Percentiles rank a stretch among this genome's conserved stretches.
Evolutionary conservation across 768 basidiomycete genomes (phyloP).

Genomic region (Leucogyrophana mollusca): DNA sequence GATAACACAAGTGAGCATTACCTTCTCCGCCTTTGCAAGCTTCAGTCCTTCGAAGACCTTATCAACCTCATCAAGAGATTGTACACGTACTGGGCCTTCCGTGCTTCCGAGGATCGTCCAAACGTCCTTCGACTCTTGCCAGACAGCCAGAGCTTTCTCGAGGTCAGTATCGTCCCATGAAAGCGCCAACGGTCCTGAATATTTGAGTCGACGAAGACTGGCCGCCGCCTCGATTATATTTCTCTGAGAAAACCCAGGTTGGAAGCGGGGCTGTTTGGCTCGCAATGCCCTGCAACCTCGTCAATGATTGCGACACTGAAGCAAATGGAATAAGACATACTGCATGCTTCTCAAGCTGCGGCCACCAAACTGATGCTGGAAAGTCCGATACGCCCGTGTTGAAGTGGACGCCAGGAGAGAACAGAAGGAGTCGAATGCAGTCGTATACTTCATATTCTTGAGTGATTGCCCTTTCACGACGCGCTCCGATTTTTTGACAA

Average conservation of each 20-base stretch:
- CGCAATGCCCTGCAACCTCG: conserved; percentile 4
- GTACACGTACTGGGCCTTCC: conserved; percentile 9
- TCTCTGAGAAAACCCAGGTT: conserved; percentile 8
- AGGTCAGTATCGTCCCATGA: conserved; percentile 19
- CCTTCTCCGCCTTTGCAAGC: conserved; percentile 15
- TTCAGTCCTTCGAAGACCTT: conserved; percentile 7
- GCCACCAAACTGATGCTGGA: conserved; percentile 14
- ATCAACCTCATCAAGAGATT: conserved; percentile 10
- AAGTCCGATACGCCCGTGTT: conserved; percentile 11
- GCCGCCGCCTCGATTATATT: conserved; percentile 7
- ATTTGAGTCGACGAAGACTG: conserved; percentile 6
- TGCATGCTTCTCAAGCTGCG: conserved; percentile 10
- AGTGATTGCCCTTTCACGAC: conserved; percentile 7
- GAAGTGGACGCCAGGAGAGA: conserved; percentile 11
- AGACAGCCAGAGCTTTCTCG: conserved; percentile 10
- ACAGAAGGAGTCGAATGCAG: conserved; percentile 14
- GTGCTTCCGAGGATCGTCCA: conserved; percentile 13
- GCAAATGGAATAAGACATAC: background rate
- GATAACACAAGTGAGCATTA: background rate
- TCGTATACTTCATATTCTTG: conserved; percentile 14
- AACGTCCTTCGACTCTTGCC: conserved; percentile 9
- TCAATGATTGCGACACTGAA: background rate
- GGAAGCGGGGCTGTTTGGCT: conserved; percentile 8
- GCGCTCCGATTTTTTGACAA: conserved; percentile 10
- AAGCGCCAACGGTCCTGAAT: conserved; percentile 12